Base-by-base conservation (phyloP, 441 rosid genomes). In the Populus hybrid region DNA sequence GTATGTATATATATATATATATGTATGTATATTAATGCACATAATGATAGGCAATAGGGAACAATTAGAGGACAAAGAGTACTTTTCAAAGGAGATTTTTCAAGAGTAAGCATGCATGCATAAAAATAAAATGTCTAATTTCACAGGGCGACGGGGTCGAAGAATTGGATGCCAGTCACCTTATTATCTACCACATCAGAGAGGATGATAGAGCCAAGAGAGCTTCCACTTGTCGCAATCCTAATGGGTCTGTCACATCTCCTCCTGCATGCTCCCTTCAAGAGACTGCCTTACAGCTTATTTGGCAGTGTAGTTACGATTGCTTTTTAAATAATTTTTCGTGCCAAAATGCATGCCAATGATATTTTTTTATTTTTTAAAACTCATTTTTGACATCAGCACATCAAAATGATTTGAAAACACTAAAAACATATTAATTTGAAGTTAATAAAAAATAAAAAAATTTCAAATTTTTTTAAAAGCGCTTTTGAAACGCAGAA, bases 41-140 rank as follows among this genome's bases (percentile, higher is more conserved):
- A 14, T n/a, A 71, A 71, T 24, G 36, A 46, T 46, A 14, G 16
- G 14, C 54, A 30, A 16, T 21, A 50, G 38, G 68, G 67, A 79
- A 79, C 84, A 79, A 63, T 76, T 79, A 79, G 42, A 77, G 76
- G 84, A 77, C 83, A 79, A 74, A 77, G 32, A 71, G 79, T 74
- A 67, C 65, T 70, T 77, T 81, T 74, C 81, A 71, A 78, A 70
- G 30, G 73, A 69, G 72, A 67, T 68, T 67, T 75, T 69, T 54
- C 7, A 46, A 71, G 5, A 1, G 30, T 8, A 34, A 18, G 8
- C 28, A 42, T 20, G 32, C 38, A 10, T 20, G 32, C 38, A 10
- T 42, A 9, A 57, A 70, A 38, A 42, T 38, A 40, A 70, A n/a
- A 20, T 2, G 42, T 50, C n/a, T 46, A 12, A 70, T 40, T 70